Evolutionary conservation across 768 basidiomycete species (phyloP).

Genomic region (Chiua virens): DNA sequence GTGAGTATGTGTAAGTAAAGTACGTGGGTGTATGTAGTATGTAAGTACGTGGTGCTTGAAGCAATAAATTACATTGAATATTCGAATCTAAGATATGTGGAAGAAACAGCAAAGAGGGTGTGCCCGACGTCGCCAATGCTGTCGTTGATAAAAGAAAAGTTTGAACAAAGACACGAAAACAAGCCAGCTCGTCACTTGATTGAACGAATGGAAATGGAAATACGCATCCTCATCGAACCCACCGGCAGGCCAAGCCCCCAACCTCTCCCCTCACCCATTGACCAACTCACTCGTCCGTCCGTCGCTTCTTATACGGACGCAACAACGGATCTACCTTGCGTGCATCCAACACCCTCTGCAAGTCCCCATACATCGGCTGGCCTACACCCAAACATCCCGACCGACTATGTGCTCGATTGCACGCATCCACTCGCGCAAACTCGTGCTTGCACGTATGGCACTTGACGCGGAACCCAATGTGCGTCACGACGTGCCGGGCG

Average conservation of each 20-base stretch:
- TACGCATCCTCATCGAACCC: too few species aligned
- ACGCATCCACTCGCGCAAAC: conserved; percentile 34
- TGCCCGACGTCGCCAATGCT: too few species aligned
- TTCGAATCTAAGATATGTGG: too few species aligned
- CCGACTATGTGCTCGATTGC: conserved; percentile 34
- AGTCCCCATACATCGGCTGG: conserved; percentile 31
- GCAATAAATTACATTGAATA: too few species aligned
- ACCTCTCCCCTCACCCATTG: too few species aligned
- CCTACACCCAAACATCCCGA: conserved; percentile 31
- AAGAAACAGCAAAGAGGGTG: neutral
- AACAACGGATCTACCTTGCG: conserved; percentile 22
- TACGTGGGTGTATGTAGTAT: too few species aligned
- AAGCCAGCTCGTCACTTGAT: neutral
- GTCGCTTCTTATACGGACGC: conserved; percentile 30
- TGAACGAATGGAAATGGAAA: neutral
- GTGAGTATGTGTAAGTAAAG: too few species aligned
- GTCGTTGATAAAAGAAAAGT: too few species aligned
- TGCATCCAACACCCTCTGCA: conserved; percentile 27
- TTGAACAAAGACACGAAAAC: neutral
- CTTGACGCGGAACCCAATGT: conserved; percentile 31
- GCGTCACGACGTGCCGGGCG: conserved; percentile 33
- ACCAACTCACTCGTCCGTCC: conserved; percentile 22
- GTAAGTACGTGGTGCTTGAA: too few species aligned
- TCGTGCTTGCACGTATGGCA: conserved; percentile 31
- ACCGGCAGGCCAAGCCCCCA: too few species aligned